Conservation (phyloP, 306 rosid genomes). For the Vigna unguiculata region DNA sequence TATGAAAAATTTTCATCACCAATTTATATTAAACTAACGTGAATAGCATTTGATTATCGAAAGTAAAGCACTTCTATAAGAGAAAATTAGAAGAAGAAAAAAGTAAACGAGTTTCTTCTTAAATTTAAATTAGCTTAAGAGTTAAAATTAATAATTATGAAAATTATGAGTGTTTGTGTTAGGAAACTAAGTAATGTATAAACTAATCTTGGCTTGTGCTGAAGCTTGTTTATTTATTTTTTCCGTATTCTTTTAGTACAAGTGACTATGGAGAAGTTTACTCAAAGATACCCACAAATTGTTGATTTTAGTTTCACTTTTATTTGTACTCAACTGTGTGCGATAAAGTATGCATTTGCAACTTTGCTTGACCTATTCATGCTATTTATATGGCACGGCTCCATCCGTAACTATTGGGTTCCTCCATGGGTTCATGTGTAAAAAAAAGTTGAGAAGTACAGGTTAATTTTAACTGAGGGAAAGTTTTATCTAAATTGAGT, state of each 20-base stretch:
- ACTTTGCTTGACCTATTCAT: not conserved
- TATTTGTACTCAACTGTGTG: not conserved
- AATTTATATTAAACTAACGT: constrained; percentile 18
- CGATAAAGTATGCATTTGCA: constrained; percentile 1
- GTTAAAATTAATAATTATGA: no score
- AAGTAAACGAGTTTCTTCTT: no score
- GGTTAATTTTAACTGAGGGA: not conserved
- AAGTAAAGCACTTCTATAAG: not conserved
- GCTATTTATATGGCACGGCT: not conserved
- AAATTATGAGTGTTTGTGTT: no score
- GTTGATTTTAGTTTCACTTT: not conserved
- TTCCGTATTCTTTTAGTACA: no score
- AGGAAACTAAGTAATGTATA: no score
- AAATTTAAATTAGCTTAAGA: no score
- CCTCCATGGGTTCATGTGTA: not conserved
- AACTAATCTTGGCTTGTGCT: no score
- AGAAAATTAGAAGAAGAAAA: no score
- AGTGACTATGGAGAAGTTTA: no score
- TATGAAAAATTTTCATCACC: constrained; percentile 18
- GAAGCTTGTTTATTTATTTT: no score
- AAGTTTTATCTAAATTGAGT: not conserved
- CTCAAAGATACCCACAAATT: not conserved
- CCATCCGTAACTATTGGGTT: not conserved
- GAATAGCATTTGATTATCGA: constrained; percentile 1
- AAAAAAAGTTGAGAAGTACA: not conserved